phyloP scores from a whole-genome alignment of 371 early-diverging fungal species.

The Sporodiniella umbellata region DNA sequence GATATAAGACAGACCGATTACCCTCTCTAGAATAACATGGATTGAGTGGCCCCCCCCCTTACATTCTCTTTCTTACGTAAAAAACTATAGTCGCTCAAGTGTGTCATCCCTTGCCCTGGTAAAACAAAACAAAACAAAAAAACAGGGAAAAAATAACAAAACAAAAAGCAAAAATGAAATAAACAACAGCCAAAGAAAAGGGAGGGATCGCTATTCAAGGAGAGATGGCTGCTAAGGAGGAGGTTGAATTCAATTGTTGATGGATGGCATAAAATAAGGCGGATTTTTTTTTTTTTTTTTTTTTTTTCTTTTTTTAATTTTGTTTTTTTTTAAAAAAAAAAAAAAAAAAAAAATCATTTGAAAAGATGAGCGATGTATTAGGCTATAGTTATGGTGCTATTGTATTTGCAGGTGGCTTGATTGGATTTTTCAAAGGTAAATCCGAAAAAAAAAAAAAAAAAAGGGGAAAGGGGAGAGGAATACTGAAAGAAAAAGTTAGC shows the following conservation, averaged over 20 bases:
- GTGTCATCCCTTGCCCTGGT: no score
- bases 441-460: not conserved
- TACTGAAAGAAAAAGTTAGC: slow-evolving; percentile 14
- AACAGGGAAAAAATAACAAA: not conserved
- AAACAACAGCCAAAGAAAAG: not conserved
- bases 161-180: not conserved
- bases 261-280: not conserved
- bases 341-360: slow-evolving; percentile 62
- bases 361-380: slow-evolving; percentile 33
- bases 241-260: no score
- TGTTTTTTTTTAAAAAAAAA: slow-evolving; percentile 31
- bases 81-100: not conserved
- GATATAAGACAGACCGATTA: slow-evolving; percentile 31
- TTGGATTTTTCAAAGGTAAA: slow-evolving; percentile 50
- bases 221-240: no score
- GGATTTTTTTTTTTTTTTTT: slow-evolving; percentile 1
- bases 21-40: slow-evolving; percentile 29
- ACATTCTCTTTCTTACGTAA: not conserved
- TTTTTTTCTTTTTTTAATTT: slow-evolving; percentile 1
- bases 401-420: slow-evolving; percentile 37
- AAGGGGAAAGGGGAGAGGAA: not conserved
- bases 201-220: no score
- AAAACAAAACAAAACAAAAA: not conserved
- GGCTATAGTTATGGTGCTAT: slow-evolving; percentile 39
- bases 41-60: not conserved